Evolutionary conservation across 2,329 filamentous ascomycete species (phyloP), one percentile per base, ranked within the genome.

Genomic region (Exophiala sideris): DNA sequence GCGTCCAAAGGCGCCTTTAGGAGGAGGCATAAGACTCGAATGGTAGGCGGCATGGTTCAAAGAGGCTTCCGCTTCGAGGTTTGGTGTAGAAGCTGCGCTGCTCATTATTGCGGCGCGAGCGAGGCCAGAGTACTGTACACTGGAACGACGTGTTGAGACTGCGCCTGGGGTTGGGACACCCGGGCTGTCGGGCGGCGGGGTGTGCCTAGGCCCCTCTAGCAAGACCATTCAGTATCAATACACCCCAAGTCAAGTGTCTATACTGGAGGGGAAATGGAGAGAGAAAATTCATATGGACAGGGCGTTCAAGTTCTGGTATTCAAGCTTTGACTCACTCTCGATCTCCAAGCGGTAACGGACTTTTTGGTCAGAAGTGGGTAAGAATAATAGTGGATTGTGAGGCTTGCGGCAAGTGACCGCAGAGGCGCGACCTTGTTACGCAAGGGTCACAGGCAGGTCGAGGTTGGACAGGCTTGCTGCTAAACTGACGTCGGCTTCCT

Each of bases 11-110:
- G 52, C 50, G 12, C 52, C 50, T 29, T 55, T 62, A 9, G 58
- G 45, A 10, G 62, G 60, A 45, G 60, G 60, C 52, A 59, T 64
- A 9, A 64, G 52, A 45, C 49, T 56, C 34, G 55, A 50, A 32
- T 61, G 58, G 20, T 62, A 50, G 24, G 48, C 51, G 35, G 36
- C 57, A 57, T 58, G 52, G 35, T 56, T 58, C 18, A 52, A 34
- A 20, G 50, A 56, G 35, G 40, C 20, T 39, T 60, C 54, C 45
- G 16, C 45, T 34, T 59, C 52, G 29, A 42, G 46, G 38, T 45
- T 20, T 7, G 50, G 48, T 38, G 57, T 50, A 20, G 54, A 50
- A 29, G 57, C 52, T 39, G 57, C 59, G 32, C 52, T 59, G n/a
- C 52, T 55, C 57, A 59, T 59, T 18, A 61, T 61, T 39, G 56